These are phyloP conservation scores for Fusarium irregulare DNA, from an alignment of 2,329 filamentous ascomycete genomes.

Conservation along the genomic window DNA sequence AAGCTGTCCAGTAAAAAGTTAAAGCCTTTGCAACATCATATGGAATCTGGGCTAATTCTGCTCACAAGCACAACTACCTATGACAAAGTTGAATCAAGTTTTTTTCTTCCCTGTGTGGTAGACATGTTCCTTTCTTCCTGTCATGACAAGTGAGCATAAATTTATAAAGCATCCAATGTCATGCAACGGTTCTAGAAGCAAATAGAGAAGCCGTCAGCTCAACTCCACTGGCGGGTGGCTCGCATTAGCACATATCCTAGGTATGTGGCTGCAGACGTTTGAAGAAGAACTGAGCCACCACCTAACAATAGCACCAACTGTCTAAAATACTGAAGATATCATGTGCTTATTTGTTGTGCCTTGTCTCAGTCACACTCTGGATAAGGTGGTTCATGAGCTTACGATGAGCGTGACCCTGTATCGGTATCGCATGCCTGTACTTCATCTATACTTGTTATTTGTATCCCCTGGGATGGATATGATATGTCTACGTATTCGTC, in stretches of 20 bases:
- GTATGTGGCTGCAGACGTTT: neutral
- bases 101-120: neutral
- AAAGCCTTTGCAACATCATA: neutral
- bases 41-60: neutral
- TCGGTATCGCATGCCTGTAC: slow-evolving; percentile 2
- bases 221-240: neutral
- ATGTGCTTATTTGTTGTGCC: slow-evolving; percentile 30
- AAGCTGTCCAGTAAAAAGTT: neutral
- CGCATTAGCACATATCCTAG: slow-evolving; percentile 5
- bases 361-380: neutral
- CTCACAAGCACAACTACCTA: neutral
- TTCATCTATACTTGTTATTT: neutral
- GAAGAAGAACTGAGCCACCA: slow-evolving; percentile 17
- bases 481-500: neutral
- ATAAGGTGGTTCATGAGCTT: slow-evolving; percentile 27
- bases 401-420: neutral
- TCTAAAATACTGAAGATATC: slow-evolving; percentile 1
- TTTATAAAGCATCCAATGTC: neutral
- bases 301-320: neutral
- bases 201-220: neutral
- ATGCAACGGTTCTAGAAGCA: neutral
- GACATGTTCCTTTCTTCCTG: neutral
- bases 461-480: neutral
- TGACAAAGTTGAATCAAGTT: neutral
- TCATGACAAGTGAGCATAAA: neutral